Evolutionary conservation across 768 basidiomycete species (phyloP).

Genomic region (Strobilomyces dryophilus): DNA sequence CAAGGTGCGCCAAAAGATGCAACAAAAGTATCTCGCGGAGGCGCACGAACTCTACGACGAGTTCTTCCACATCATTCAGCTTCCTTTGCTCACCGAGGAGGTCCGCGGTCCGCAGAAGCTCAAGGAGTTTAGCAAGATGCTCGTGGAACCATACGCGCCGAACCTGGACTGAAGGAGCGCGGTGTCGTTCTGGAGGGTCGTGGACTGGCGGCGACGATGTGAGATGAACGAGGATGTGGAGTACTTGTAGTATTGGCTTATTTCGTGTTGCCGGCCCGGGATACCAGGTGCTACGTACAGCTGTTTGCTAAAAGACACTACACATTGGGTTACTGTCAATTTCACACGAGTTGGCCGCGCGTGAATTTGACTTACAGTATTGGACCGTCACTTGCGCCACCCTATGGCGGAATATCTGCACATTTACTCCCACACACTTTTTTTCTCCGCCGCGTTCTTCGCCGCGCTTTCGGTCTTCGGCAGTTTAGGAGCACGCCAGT

Average conservation of each 20-base stretch:
- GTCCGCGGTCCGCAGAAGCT: slow-evolving; percentile 94
- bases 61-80: slow-evolving; percentile 94
- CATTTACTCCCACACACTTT: too few species aligned
- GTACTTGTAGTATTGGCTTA: slow-evolving; percentile 8
- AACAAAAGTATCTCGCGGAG: slow-evolving; percentile 95
- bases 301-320: too few species aligned
- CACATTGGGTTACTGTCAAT: too few species aligned
- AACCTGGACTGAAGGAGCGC: slow-evolving; percentile 16
- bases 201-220: neutral
- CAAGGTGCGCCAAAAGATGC: slow-evolving; percentile 91
- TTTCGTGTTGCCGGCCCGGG: slow-evolving; percentile 2
- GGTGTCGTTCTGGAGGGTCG: neutral
- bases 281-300: slow-evolving; percentile 11
- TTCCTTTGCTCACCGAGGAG: slow-evolving; percentile 94
- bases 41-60: slow-evolving; percentile 97
- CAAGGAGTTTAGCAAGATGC: slow-evolving; percentile 89
- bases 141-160: slow-evolving; percentile 75
- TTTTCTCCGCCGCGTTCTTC: too few species aligned
- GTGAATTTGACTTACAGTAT: too few species aligned
- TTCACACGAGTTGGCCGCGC: too few species aligned
- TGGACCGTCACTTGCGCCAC: too few species aligned
- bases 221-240: neutral
- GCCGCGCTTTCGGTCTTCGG: too few species aligned
- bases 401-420: too few species aligned
- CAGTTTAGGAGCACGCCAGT: too few species aligned